Evolutionary conservation across 2,329 filamentous ascomycete species (phyloP).

Genomic region (Cytospora chrysosperma): DNA sequence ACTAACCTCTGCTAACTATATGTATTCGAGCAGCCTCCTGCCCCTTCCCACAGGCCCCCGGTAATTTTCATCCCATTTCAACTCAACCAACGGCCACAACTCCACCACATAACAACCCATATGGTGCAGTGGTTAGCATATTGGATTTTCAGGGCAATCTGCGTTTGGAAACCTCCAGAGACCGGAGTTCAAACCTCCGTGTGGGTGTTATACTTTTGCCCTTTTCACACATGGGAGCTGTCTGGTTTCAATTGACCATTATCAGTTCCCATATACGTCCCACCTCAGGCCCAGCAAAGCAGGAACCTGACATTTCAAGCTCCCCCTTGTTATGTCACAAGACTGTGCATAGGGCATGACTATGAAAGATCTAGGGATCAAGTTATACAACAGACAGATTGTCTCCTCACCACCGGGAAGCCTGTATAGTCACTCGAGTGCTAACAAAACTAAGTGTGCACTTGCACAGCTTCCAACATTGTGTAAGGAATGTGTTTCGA

Average conservation of each 20-base stretch:
- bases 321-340: no score
- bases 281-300: no score
- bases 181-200: slow-evolving; percentile 14
- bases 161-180: neutral
- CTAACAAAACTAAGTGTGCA: no score
- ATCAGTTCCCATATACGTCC: neutral
- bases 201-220: neutral
- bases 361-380: no score
- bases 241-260: no score
- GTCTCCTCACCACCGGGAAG: no score
- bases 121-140: slow-evolving; percentile 14
- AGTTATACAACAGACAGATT: no score
- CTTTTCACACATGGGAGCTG: neutral
- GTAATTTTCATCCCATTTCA: neutral
- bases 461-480: no score
- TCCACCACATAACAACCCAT: neutral
- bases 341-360: no score
- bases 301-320: no score
- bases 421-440: no score
- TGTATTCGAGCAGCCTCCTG: neutral
- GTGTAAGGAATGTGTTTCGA: no score
- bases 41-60: neutral
- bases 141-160: slow-evolving; percentile 1
- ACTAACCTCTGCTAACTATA: neutral
- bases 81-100: neutral